Conservation (phyloP, 139 green algal genomes). For the Micractinium sp. region DNA sequence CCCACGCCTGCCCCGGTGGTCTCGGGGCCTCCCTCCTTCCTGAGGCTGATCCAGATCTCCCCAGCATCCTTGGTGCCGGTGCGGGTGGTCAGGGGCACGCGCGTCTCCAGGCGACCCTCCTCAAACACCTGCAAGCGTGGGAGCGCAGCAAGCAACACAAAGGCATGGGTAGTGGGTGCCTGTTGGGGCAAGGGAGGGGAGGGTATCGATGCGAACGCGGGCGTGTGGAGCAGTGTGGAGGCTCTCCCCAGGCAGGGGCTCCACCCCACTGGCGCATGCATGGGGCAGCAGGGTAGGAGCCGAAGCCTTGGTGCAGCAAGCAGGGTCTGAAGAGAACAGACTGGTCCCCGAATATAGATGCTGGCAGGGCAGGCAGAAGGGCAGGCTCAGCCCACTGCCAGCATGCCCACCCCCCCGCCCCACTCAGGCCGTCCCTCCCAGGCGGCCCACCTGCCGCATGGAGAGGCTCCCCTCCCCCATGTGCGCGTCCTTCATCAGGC, state of each 20-base stretch:
- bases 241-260: no score
- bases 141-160: not conserved
- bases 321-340: not conserved
- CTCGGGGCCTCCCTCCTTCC: slow-evolving; percentile 29
- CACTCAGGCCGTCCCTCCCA: not conserved
- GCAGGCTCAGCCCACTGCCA: not conserved
- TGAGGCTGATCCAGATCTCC: slow-evolving; percentile 39
- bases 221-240: no score
- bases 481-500: slow-evolving; percentile 38
- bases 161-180: no score
- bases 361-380: not conserved
- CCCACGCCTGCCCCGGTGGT: not conserved
- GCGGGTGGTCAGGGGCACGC: slow-evolving; percentile 42
- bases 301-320: not conserved
- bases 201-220: no score
- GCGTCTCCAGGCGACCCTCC: slow-evolving; percentile 35
- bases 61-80: slow-evolving; percentile 48
- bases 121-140: slow-evolving; percentile 31
- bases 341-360: no score
- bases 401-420: no score
- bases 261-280: no score
- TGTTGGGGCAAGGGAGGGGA: no score
- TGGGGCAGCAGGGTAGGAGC: not conserved
- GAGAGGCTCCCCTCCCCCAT: slow-evolving; percentile 42
- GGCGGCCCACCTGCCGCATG: slow-evolving; percentile 36